Evolutionary conservation across 495 filamentous ascomycete species (phyloP).

Genomic region (Xylaria sp.): DNA sequence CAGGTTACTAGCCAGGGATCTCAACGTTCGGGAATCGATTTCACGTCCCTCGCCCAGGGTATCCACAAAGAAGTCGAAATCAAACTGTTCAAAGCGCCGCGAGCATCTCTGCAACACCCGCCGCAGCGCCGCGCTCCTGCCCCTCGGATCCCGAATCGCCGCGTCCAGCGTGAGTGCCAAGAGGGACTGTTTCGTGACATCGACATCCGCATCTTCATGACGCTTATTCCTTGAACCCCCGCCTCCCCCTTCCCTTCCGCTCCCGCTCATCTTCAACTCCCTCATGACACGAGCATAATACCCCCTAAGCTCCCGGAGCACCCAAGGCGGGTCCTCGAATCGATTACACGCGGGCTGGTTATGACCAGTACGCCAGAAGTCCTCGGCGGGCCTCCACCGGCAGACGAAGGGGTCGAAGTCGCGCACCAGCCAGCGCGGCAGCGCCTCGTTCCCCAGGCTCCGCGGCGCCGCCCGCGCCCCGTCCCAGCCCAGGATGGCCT

Average conservation of each 20-base stretch:
- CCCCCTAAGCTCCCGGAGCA: conserved; percentile 30
- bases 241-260: not conserved
- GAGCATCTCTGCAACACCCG: conserved; percentile 37
- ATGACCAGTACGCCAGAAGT: conserved; percentile 22
- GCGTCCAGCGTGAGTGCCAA: conserved; percentile 32
- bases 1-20: conserved; percentile 32
- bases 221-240: not conserved
- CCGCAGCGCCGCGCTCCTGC: conserved; percentile 30
- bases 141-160: conserved; percentile 34
- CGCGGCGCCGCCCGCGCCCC: conserved; percentile 26
- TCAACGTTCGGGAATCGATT: conserved; percentile 28
- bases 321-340: conserved; percentile 38
- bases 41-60: conserved; percentile 22
- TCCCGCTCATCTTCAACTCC: not conserved
- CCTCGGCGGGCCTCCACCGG: conserved; percentile 29
- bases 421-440: conserved; percentile 35
- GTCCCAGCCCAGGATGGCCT: conserved; percentile 38
- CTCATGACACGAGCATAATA: conserved; percentile 28
- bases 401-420: conserved; percentile 37
- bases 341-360: conserved; percentile 18
- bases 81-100: conserved; percentile 29
- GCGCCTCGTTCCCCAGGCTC: conserved; percentile 33
- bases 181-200: conserved; percentile 38
- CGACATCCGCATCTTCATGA: not conserved
- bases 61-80: conserved; percentile 32